A percentile compares a stretch with the other conserved stretches of the same genome.
Evolutionary conservation across 2,329 filamentous ascomycete genomes (phyloP).

Genomic region (Dothistroma septosporum): DNA sequence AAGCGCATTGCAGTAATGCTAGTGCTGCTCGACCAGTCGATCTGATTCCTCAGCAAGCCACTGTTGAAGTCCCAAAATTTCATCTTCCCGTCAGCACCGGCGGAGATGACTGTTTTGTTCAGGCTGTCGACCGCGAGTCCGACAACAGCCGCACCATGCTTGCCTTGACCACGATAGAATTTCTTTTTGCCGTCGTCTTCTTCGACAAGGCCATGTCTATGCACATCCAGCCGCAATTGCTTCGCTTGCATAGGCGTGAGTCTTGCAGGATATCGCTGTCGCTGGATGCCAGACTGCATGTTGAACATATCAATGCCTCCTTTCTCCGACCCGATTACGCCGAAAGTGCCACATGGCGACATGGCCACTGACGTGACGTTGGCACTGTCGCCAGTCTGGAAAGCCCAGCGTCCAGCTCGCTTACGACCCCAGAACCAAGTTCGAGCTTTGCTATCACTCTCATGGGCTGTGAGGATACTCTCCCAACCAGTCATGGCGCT

Average conservation of each 20-base stretch:
- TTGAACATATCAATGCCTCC: constrained; percentile 95
- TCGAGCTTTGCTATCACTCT: constrained; percentile 74
- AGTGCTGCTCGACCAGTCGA: constrained; percentile 77
- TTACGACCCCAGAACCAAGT: constrained; percentile 99
- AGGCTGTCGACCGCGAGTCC: constrained; percentile 85
- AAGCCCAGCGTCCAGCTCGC: constrained; percentile 85
- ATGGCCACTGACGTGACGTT: constrained; percentile 81
- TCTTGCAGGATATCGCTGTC: constrained; percentile 79
- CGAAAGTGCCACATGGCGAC: constrained; percentile 90
- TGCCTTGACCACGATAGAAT: constrained; percentile 55
- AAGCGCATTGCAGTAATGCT: constrained; percentile 74
- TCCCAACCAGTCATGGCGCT: constrained; percentile 90
- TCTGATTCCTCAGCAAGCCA: constrained; percentile 71
- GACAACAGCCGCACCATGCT: constrained; percentile 77
- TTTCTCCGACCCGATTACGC: constrained; percentile 75
- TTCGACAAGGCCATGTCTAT: constrained; percentile 28
- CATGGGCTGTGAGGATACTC: constrained; percentile 89
- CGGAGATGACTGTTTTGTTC: constrained; percentile 81
- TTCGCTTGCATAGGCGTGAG: constrained; percentile 74
- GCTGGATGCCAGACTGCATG: constrained; percentile 83
- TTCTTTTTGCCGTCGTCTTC: constrained; percentile 42
- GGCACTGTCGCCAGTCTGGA: constrained; percentile 78
- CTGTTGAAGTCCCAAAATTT: constrained; percentile 98
- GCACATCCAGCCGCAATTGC: constrained; percentile 62
- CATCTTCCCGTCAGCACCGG: constrained; percentile 82